phyloP scores from a whole-genome alignment of 73 alveolate species.

The Paramecium octaurelia region DNA sequence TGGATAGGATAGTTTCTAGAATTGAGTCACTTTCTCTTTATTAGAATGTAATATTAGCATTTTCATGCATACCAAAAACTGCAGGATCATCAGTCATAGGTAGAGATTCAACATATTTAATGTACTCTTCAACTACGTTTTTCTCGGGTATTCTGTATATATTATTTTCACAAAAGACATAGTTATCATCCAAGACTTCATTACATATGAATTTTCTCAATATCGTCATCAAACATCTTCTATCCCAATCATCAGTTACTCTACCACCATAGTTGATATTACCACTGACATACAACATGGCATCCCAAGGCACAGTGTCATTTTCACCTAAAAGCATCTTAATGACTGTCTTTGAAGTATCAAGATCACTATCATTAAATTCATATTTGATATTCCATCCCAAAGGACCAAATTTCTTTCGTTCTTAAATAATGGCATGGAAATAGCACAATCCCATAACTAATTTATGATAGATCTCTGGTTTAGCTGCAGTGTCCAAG shows the following conservation, averaged over 20 bases:
- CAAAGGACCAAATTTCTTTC: slow-evolving; percentile 97
- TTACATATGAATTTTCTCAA: slow-evolving; percentile 74
- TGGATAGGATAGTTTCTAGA: not conserved
- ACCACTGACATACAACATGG: slow-evolving; percentile 87
- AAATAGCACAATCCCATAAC: slow-evolving; percentile 65
- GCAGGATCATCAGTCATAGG: slow-evolving; percentile 96
- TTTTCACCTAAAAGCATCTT: slow-evolving; percentile 87
- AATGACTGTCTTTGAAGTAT: slow-evolving; percentile 85
- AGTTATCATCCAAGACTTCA: slow-evolving; percentile 80
- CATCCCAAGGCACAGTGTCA: slow-evolving; percentile 93
- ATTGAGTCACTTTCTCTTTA: slow-evolving; percentile 41
- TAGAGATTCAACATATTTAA: slow-evolving; percentile 71
- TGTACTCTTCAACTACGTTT: slow-evolving; percentile 71
- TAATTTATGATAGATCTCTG: slow-evolving; percentile 90
- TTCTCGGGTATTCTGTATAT: slow-evolving; percentile 94
- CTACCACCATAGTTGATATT: slow-evolving; percentile 98
- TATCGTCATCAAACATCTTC: slow-evolving; percentile 89
- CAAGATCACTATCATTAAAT: slow-evolving; percentile 95
- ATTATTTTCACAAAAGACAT: slow-evolving; percentile 86
- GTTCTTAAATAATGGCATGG: slow-evolving; percentile 97
- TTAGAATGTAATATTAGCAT: slow-evolving; percentile 92
- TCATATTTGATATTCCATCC: slow-evolving; percentile 98
- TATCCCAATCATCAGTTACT: slow-evolving; percentile 96
- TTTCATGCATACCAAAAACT: slow-evolving; percentile 95
- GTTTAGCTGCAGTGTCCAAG: slow-evolving; percentile 74